A percentile compares a stretch with the other conserved stretches of the same genome.
These are phyloP conservation scores for Rhododendron ferrugineum DNA, from an alignment of 148 eudicot species.

Conservation along the genomic window DNA sequence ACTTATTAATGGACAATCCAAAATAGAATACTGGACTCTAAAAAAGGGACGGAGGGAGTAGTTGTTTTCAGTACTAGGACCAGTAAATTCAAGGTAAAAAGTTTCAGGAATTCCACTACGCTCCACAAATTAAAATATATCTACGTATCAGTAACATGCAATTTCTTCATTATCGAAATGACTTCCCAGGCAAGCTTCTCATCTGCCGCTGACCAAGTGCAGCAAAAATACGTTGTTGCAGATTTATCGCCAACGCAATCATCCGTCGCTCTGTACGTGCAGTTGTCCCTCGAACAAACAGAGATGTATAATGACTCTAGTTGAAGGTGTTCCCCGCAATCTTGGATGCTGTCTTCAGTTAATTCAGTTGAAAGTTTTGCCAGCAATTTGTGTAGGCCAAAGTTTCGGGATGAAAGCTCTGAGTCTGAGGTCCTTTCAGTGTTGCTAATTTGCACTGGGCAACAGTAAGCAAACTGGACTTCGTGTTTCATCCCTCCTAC, in stretches of 20 bases:
- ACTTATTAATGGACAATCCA: no score
- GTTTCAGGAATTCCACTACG: background rate
- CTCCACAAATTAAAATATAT: background rate
- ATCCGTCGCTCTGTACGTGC: conserved; percentile 29
- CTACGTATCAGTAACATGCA: conserved; percentile 13
- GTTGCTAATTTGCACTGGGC: conserved; percentile 22
- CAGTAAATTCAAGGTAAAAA: background rate
- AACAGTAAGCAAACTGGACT: conserved; percentile 36
- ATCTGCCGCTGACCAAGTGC: conserved; percentile 47
- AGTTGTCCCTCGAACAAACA: conserved; percentile 29
- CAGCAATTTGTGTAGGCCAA: conserved; percentile 25
- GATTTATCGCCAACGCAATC: background rate
- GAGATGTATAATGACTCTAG: conserved; percentile 28
- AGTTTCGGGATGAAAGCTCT: conserved; percentile 5
- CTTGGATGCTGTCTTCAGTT: conserved; percentile 24
- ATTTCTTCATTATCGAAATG: conserved; percentile 32
- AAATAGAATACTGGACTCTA: no score
- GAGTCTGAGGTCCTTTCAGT: conserved; percentile 8
- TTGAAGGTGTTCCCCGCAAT: conserved; percentile 29
- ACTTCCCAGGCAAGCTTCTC: conserved; percentile 51
- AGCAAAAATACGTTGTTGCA: conserved; percentile 34
- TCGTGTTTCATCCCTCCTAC: conserved; percentile 35
- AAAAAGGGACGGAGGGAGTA: no score
- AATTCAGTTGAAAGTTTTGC: conserved; percentile 21
- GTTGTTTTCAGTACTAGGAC: background rate